Evolutionary conservation across 1,284 basidiomycete genomes (phyloP), one percentile per base, ranked within the genome.

Genomic region (Ceratobasidium papillatum): DNA sequence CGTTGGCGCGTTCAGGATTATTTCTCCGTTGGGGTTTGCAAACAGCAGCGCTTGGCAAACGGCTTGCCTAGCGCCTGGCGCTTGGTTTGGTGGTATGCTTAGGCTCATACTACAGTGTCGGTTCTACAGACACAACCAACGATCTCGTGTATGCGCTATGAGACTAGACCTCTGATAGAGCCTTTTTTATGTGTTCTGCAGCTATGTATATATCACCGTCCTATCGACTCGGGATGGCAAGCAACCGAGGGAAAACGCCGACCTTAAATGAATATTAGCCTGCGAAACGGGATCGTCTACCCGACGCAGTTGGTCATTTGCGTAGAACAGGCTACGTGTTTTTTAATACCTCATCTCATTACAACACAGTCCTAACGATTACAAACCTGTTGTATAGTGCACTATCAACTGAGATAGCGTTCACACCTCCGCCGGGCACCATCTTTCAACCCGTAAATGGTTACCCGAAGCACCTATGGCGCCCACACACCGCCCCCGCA

Each of bases 1-100:
- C 68, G 68, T 72, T 56, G 68, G 68, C 68, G 68, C 68, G 68
- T 59, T 56, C 52, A 58, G 32, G 66, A 45, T 58, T 41, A 62
- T 45, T 62, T 36, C 25, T 22, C 27, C 19, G 66, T 58, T 58
- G 52, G 38, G 49, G 38, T 41, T 58, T 69, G 52, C 51, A 41
- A 58, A 69, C 34, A 17, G 59, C 36, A 8, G 58, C 54, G 58
- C 56, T 56, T 47, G 22, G 56, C 22, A 4, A 27, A 8, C n/a
- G 4, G 41, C 27, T 3, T 45, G 14, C 14, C 38, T 62, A 62
- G 27, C 41, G 41, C 59, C 22, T 22, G 22, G 59, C 59, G 59
- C 59, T 45, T 43, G n/a, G 14, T 43, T 19, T 19, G 54, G 30
- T 19, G 12, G 5, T 34, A 56, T 34, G 54, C 27, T 56, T 17